Percentiles rank a stretch among this genome's conserved stretches.
Evolutionary conservation across 2,329 filamentous ascomycete genomes (phyloP).

Genomic region (Apiospora saccharicola): DNA sequence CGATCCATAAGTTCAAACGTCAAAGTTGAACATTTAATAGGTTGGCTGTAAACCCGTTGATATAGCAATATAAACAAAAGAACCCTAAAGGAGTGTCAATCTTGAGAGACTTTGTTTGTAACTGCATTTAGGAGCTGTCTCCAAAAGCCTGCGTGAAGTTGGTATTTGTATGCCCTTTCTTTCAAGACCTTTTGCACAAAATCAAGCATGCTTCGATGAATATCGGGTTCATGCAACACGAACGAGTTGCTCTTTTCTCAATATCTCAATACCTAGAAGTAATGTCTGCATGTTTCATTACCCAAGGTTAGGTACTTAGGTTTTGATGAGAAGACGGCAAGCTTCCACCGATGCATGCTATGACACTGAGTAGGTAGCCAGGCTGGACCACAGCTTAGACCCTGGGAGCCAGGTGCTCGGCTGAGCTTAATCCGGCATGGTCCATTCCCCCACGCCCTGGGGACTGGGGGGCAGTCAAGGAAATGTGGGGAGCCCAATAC

Average conservation of each 20-base stretch:
- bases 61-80: background rate
- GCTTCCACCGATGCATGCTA: background rate
- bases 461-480: background rate
- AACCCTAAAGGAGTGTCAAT: background rate
- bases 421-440: background rate
- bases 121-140: too few species aligned
- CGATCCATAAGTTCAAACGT: slow-evolving; percentile 5
- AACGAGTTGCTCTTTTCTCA: too few species aligned
- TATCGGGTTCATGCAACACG: too few species aligned
- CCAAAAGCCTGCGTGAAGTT: too few species aligned
- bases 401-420: background rate
- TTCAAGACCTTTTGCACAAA: background rate
- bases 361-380: background rate
- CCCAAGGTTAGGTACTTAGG: too few species aligned
- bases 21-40: background rate
- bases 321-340: too few species aligned
- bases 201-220: too few species aligned
- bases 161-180: too few species aligned
- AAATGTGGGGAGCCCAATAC: background rate
- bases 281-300: too few species aligned
- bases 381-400: background rate
- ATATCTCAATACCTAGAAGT: background rate
- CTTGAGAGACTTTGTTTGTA: too few species aligned
- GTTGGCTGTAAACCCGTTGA: background rate
- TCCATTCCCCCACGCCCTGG: background rate